Evolutionary conservation across 2,329 filamentous ascomycete species (phyloP), one percentile per base, ranked within the genome.

Genomic region (Camillea tinctor): DNA sequence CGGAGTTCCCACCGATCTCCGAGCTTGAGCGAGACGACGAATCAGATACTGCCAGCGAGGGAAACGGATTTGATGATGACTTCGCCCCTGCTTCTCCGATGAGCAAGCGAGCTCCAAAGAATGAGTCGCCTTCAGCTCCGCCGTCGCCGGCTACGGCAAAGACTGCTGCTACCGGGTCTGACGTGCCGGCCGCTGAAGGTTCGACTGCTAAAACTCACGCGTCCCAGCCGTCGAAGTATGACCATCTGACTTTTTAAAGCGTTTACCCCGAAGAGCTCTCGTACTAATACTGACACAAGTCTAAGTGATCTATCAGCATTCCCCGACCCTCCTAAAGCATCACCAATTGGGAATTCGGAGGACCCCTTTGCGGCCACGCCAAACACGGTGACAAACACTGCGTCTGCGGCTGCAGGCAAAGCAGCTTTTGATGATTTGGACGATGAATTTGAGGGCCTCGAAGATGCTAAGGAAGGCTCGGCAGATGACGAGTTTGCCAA

Each of bases 1-100:
- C 86, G 21, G 95, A 98, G 72, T 98, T 98, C 72, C 95, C 95
- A 30, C 95, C 94, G 0, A 97, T 98, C 61, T 88, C 89, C n/a
- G 92, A 94, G 72, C 78, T 97, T 60, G 89, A 91, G 63, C 84
- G 87, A 26, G 90, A 93, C 59, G 91, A 94, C 22, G 89, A 96
- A n/a, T 93, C 90, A 26, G 92, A 96, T 60, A 89, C 88, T 26
- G 89, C 88, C 57, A 90, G 86, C 61, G 91, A 92, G 53, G 85
- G 85, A 54, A 92, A 91, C 50, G 92, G 93, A 0, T 98, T 98
- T 71, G 94, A 96, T 54, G 95, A 99, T 72, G 89, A 97, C 74
- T 98, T 98, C 72, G 88, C 90, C 0, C 87, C 91, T 15, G 83
- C 85, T 1, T 83, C 83, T 4, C 79, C 81, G 22, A 71, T 74